A percentile compares a stretch with the other conserved stretches of the same genome.
Conservation (phyloP, 176 grass and related monocot species). For the Pontederia paniculata region DNA sequence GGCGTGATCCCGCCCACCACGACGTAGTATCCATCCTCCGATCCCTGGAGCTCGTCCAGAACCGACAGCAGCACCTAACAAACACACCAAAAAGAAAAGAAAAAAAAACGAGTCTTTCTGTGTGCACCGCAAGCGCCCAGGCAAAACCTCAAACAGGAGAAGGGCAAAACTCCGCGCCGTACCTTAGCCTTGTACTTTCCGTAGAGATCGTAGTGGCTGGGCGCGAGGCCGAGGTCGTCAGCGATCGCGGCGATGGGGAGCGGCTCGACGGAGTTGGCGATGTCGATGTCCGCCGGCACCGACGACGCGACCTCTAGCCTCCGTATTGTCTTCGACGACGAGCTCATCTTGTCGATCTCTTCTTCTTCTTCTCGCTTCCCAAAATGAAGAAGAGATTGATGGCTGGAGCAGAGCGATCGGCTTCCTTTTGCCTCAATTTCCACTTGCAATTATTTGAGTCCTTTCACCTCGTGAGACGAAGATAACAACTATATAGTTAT, state of each 20-base stretch:
- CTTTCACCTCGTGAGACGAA: too few relatives aligned
- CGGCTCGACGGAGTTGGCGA: constrained; percentile 84
- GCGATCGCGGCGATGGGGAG: constrained; percentile 67
- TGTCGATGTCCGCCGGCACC: constrained; percentile 89
- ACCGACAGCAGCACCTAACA: constrained; percentile 63
- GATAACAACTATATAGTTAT: too few relatives aligned
- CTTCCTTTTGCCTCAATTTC: background rate
- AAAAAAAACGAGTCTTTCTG: background rate
- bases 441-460: too few relatives aligned
- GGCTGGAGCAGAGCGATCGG: background rate
- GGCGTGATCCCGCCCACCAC: constrained; percentile 90
- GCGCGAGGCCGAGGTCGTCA: constrained; percentile 45
- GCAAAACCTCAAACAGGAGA: background rate
- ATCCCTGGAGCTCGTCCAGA: constrained; percentile 45
- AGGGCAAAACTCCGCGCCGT: background rate
- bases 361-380: background rate
- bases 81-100: background rate
- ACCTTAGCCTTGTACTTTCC: constrained; percentile 99
- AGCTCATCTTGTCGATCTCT: constrained; percentile 13
- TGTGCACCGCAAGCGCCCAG: background rate
- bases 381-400: background rate
- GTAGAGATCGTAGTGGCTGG: constrained; percentile 84
- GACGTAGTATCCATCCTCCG: constrained; percentile 86
- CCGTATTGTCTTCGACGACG: constrained; percentile 50
- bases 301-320: constrained; percentile 67